Conservation (phyloP, 768 basidiomycete genomes). For the Tylopilus subfusipes region DNA sequence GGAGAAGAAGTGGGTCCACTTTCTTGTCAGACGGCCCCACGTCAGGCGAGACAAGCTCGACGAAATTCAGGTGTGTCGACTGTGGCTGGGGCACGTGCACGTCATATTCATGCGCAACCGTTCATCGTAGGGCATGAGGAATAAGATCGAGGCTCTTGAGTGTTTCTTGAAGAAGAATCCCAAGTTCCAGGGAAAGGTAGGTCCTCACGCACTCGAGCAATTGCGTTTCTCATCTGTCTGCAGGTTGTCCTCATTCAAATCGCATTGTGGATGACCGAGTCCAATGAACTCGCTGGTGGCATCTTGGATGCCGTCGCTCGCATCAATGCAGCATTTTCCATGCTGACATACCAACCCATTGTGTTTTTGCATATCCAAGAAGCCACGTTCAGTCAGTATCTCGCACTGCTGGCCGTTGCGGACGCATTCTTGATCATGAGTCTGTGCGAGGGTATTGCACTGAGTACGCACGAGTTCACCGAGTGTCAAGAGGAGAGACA, state of each 20-base stretch:
- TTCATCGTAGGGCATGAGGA: slow-evolving; percentile 60
- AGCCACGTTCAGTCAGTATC: slow-evolving; percentile 80
- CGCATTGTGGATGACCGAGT: slow-evolving; percentile 76
- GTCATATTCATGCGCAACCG: neutral
- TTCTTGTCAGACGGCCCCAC: slow-evolving; percentile 5
- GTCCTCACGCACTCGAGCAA: too few species aligned
- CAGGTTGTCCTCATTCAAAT: slow-evolving; percentile 84
- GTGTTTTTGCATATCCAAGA: slow-evolving; percentile 85
- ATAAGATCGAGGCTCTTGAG: slow-evolving; percentile 84
- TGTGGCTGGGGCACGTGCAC: neutral
- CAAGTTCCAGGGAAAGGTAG: slow-evolving; percentile 73
- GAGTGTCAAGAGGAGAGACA: slow-evolving; percentile 71
- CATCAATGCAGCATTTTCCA: slow-evolving; percentile 80
- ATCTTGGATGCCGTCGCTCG: slow-evolving; percentile 71
- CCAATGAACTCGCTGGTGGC: slow-evolving; percentile 68
- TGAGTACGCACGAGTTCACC: slow-evolving; percentile 77
- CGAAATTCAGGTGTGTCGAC: slow-evolving; percentile 59
- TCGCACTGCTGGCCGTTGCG: slow-evolving; percentile 75
- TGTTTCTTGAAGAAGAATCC: slow-evolving; percentile 73
- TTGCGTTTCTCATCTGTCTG: neutral
- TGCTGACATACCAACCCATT: slow-evolving; percentile 82
- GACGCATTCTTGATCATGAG: slow-evolving; percentile 85
- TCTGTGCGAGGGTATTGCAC: slow-evolving; percentile 84
- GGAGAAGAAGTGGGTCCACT: too few species aligned
- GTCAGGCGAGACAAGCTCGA: slow-evolving; percentile 89